Evolutionary conservation across 2,329 filamentous ascomycete genomes (phyloP), one percentile per base, ranked within the genome.

Genomic region (Hypoxylon sp.): DNA sequence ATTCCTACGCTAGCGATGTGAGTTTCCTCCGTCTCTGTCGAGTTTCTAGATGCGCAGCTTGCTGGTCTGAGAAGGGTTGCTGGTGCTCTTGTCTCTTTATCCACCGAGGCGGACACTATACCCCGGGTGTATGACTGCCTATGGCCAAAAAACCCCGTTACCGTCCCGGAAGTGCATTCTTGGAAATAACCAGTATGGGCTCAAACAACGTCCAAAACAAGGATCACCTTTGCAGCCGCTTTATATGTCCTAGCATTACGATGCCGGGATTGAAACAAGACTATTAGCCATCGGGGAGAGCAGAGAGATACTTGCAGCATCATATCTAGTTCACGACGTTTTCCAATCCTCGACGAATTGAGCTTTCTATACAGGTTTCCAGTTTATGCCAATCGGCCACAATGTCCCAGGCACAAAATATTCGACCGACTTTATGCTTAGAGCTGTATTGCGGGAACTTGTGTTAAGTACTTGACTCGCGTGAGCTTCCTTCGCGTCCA

Each of bases 401-500:
- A 28, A 28, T 23, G 5, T 14, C 25, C n/a, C 13, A 23, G 11
- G 14, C 36, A 21, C 11, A n/a, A 2, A 41, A 28, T 23, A 13
- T 48, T 11, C 5, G 13, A 17, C 2, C 11, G 2, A 6, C 6
- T 32, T 23, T 7, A 36, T 43, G 48, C 17, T 21, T 21, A 11
- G n/a, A 13, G 3, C 7, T 25, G 36, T 36, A 3, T 17, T 41
- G 32, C 32, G 38, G 28, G 49, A 25, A 23, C 5, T 28, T 53
- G 58, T 21, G 28, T 30, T 30, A 30, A 34, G 17, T 17, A 5
- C 17, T 36, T 46, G 11, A 25, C 48, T 28, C 28, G 48, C 4
- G 10, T 41, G 28, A 14, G 49, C 49, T 48, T 53, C 19, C 25
- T 53, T 46, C 38, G 38, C 43, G 23, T 61, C 30, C 5, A 46